A percentile compares a stretch with the other conserved stretches of the same genome.
Conservation (phyloP, 768 basidiomycete species). For the Phylloporus sp. region DNA sequence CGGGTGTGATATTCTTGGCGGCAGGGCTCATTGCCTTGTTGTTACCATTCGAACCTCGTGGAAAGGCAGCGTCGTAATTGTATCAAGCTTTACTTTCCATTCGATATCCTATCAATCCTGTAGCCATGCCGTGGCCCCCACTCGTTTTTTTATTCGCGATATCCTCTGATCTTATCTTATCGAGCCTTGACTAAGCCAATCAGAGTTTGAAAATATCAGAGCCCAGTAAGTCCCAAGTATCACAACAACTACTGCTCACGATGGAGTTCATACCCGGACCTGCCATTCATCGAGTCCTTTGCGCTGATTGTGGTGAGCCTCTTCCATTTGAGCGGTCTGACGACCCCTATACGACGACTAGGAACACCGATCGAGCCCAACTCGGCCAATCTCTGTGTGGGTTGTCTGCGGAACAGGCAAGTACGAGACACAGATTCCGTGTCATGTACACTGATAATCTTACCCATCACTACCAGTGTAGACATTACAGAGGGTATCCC, state of each 20-base stretch:
- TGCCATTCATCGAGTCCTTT: constrained; percentile 77
- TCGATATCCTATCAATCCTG: too few relatives aligned
- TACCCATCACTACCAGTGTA: constrained; percentile 44
- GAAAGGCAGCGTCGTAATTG: constrained; percentile 47
- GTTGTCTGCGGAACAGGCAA: constrained; percentile 83
- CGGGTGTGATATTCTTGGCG: constrained; percentile 49
- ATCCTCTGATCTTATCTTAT: constrained; percentile 15
- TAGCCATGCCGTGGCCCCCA: too few relatives aligned
- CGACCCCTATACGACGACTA: constrained; percentile 25
- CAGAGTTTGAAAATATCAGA: not conserved
- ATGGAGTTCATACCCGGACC: constrained; percentile 83
- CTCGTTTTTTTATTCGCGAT: not conserved
- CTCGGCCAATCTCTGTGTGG: constrained; percentile 88
- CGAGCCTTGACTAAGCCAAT: constrained; percentile 20
- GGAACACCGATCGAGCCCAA: constrained; percentile 87
- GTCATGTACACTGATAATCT: not conserved
- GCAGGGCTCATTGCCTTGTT: constrained; percentile 46
- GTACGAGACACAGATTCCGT: constrained; percentile 22
- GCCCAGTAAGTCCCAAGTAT: too few relatives aligned
- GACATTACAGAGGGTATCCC: constrained; percentile 99
- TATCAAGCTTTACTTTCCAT: not conserved
- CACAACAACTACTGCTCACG: not conserved
- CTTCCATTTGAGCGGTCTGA: not conserved
- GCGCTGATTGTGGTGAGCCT: constrained; percentile 78
- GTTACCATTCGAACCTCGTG: constrained; percentile 55